Evolutionary conservation across 2,329 filamentous ascomycete species (phyloP), one percentile per base, ranked within the genome.

Genomic region (Pestalotiopsis sp.): DNA sequence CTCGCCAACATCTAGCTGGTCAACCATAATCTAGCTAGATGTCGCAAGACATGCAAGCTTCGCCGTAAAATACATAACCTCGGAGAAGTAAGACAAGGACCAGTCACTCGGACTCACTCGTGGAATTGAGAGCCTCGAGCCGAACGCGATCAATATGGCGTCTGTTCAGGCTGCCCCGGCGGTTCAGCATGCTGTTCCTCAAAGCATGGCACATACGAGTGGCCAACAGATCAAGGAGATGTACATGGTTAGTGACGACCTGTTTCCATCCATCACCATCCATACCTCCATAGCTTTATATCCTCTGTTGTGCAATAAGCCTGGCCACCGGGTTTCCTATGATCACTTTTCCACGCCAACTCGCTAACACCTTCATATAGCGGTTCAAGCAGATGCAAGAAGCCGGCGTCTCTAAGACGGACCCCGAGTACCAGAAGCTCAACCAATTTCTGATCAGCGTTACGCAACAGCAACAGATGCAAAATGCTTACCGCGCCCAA

Each of bases 311-410:
- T 6, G 25, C 13, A 59, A n/a, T 45, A 20, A 27, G 23, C 12
- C 3, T 14, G 27, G 11, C 41, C 45, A 66, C 63, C n/a, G 5
- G 25, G 60, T 41, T n/a, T 36, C n/a, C 38, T n/a, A 23, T n/a
- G 17, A 14, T n/a, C 45, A n/a, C 45, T 23, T 20, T 14, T 13
- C n/a, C 38, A 23, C 38, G 38, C 5, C 60, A 4, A 39, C 17
- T 25, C 23, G n/a, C 60, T 66, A 27, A 66, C 63, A 17, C 68
- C 58, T 67, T 64, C 68, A 56, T 73, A 64, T 76, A 98, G 95
- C 94, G 93, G 87, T 96, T 93, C 73, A 92, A 93, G 77, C 90
- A 93, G 79, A 94, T 98, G 92, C 96, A 95, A 81, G 88, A 93
- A 68, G 87, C 91, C 75, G 95, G 95, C 73, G 91, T 97, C 27